Percentiles rank a stretch among this genome's conserved stretches.
Evolutionary conservation across 306 rosid genomes (phyloP).

Genomic region (Hippophae tibetana): DNA sequence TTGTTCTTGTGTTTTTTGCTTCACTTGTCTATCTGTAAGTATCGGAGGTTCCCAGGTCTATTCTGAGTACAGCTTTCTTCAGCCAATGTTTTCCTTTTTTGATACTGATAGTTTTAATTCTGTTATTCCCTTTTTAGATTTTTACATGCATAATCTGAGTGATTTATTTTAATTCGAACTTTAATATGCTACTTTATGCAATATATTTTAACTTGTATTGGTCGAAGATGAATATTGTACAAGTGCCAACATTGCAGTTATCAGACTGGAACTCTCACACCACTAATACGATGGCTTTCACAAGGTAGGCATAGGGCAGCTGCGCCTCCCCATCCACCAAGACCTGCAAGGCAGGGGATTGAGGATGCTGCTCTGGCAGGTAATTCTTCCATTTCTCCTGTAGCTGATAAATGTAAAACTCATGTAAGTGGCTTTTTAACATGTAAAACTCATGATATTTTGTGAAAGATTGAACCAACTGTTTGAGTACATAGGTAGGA

Average conservation of each 20-base stretch:
- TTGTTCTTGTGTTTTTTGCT: constrained; percentile 73
- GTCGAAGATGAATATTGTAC: constrained; percentile 17
- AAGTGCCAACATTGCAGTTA: constrained; percentile 42
- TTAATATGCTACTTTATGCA: too few species aligned
- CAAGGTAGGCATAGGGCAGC: constrained; percentile 95
- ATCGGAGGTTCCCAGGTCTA: neutral
- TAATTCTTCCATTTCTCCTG: constrained; percentile 11
- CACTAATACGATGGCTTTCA: constrained; percentile 78
- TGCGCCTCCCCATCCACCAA: constrained; percentile 80
- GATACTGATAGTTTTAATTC: neutral
- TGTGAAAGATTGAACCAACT: too few species aligned
- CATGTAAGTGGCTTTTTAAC: neutral
- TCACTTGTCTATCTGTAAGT: constrained; percentile 80
- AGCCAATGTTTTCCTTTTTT: neutral
- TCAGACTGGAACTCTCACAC: constrained; percentile 92
- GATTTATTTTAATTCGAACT: too few species aligned
- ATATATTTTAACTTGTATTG: too few species aligned
- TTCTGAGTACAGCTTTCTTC: constrained; percentile 2
- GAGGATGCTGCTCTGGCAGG: constrained; percentile 69
- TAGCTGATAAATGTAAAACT: neutral
- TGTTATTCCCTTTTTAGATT: neutral
- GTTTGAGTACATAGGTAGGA: too few species aligned
- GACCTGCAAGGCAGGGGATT: constrained; percentile 62
- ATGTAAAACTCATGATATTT: too few species aligned
- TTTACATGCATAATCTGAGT: too few species aligned